Evolutionary conservation across 1,284 basidiomycete species (phyloP).

Genomic region (Inonotus obliquus): DNA sequence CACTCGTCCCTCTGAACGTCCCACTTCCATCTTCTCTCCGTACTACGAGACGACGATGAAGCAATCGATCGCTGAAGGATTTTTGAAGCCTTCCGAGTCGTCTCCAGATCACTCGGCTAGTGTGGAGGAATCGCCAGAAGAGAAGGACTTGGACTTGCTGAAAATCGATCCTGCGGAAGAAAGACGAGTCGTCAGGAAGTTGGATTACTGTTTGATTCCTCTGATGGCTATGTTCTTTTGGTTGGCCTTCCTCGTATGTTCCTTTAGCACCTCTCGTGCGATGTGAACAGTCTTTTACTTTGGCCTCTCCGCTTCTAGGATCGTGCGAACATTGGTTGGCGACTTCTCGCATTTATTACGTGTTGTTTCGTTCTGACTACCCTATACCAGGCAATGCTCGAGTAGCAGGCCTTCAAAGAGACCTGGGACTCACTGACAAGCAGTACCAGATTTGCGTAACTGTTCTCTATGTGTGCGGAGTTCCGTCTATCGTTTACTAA

Average conservation of each 20-base stretch:
- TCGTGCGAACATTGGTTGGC: slow-evolving; percentile 41
- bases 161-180: slow-evolving; percentile 17
- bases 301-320: slow-evolving; percentile 18
- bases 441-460: slow-evolving; percentile 52
- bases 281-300: not conserved
- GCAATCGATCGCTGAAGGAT: not conserved
- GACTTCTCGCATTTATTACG: not conserved
- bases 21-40: no score
- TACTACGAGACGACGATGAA: not conserved
- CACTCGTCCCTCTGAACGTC: no score
- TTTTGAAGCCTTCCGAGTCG: not conserved
- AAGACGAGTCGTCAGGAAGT: slow-evolving; percentile 29
- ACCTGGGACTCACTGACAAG: slow-evolving; percentile 46
- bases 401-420: slow-evolving; percentile 51
- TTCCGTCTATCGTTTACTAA: not conserved
- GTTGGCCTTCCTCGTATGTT: slow-evolving; percentile 45
- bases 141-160: not conserved
- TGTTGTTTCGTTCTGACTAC: not conserved
- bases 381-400: slow-evolving; percentile 41
- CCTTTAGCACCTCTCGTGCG: not conserved
- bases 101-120: not conserved
- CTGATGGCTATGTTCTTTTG: slow-evolving; percentile 46
- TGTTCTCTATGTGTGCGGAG: slow-evolving; percentile 44
- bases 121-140: not conserved
- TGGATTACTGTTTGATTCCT: slow-evolving; percentile 45